Evolutionary conservation across 257 asterid species (phyloP).

Genomic region (Fraxinus cuspidata): DNA sequence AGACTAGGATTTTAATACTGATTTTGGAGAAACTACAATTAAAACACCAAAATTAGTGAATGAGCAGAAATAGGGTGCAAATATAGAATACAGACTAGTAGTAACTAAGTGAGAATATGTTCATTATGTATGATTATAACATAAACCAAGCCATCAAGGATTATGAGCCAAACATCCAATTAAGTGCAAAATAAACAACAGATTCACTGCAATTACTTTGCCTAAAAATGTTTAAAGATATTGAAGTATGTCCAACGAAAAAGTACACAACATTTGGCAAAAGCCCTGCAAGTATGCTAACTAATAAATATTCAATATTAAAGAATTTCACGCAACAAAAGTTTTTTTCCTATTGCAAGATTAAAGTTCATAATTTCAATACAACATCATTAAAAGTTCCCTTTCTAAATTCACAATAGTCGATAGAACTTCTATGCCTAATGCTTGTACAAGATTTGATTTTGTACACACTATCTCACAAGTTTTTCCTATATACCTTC

Average conservation of each 20-base stretch:
- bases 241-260: neutral
- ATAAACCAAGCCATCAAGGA: neutral
- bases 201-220: conserved; percentile 4
- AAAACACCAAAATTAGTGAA: neutral
- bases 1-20: conserved; percentile 2
- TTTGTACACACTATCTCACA: neutral
- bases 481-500: neutral
- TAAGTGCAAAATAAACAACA: neutral
- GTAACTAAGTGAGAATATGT: neutral
- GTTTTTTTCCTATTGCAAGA: neutral
- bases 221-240: neutral
- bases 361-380: neutral
- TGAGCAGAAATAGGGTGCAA: conserved; percentile 7
- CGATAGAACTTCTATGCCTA: neutral
- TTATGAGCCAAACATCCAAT: neutral
- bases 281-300: neutral
- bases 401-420: neutral
- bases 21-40: neutral
- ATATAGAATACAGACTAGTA: neutral
- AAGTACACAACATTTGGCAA: conserved; percentile 4
- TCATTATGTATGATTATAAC: neutral
- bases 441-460: neutral
- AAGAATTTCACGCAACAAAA: neutral
- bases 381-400: neutral
- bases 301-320: neutral